Conservation (phyloP, 1,284 basidiomycete species). For the Lentinula novae-zelandiae region DNA sequence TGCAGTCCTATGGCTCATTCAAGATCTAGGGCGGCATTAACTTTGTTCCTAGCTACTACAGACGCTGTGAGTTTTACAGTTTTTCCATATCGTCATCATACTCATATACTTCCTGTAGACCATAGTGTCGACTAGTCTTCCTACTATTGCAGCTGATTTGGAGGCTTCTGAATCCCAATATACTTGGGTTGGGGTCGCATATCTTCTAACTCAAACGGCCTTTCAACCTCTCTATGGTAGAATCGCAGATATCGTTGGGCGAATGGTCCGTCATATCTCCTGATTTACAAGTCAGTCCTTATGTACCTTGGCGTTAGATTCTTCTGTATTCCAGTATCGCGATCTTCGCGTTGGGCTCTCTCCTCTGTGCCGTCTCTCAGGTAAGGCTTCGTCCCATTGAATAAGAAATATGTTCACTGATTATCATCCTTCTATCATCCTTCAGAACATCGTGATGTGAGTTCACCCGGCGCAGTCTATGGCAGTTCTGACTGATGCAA, state of each 20-base stretch:
- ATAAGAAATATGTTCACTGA: background rate
- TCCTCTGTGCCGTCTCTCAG: slow-evolving; percentile 67
- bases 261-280: slow-evolving; percentile 47
- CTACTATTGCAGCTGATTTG: slow-evolving; percentile 69
- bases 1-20: slow-evolving; percentile 13
- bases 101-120: slow-evolving; percentile 41
- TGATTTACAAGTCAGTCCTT: background rate
- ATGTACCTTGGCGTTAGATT: slow-evolving; percentile 33
- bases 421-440: background rate
- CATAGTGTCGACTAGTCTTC: slow-evolving; percentile 76
- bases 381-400: slow-evolving; percentile 26
- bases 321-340: slow-evolving; percentile 66
- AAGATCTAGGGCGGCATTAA: slow-evolving; percentile 58
- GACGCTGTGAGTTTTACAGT: slow-evolving; percentile 56
- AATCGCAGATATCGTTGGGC: slow-evolving; percentile 72
- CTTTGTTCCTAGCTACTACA: slow-evolving; percentile 77
- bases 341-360: slow-evolving; percentile 67
- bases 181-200: slow-evolving; percentile 80
- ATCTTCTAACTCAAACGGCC: slow-evolving; percentile 79
- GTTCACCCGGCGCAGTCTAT: background rate
- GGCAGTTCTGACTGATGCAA: background rate
- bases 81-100: slow-evolving; percentile 6
- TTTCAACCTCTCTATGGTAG: slow-evolving; percentile 77
- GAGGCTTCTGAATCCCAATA: slow-evolving; percentile 64
- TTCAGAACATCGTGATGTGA: slow-evolving; percentile 53